phyloP scores from a whole-genome alignment of 2,329 filamentous ascomycete species.

The Alternaria novae-zelandiae region DNA sequence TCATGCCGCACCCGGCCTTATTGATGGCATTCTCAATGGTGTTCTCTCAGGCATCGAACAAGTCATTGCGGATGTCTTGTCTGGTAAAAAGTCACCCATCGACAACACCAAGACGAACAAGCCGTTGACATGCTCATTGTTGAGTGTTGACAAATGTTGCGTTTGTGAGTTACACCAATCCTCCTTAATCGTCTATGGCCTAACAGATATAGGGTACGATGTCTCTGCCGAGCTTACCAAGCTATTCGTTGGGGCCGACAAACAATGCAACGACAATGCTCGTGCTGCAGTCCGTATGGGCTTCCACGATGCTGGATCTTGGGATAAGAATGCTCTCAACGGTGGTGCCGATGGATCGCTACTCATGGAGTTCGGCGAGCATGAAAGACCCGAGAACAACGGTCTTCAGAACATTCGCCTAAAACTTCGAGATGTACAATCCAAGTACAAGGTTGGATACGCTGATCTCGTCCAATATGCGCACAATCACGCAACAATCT shows the following conservation, averaged over 20 bases:
- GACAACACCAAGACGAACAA: constrained; percentile 28
- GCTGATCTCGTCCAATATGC: constrained; percentile 63
- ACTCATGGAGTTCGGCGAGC: constrained; percentile 47
- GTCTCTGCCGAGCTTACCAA: constrained; percentile 39
- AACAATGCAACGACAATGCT: constrained; percentile 44
- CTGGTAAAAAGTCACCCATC: constrained; percentile 35
- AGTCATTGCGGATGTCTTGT: constrained; percentile 38
- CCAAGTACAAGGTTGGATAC: constrained; percentile 55
- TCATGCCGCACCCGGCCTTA: constrained; percentile 25
- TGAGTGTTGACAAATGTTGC: constrained; percentile 35
- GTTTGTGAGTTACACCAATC: constrained; percentile 27
- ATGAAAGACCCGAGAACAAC: constrained; percentile 49
- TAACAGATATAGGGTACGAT: constrained; percentile 34
- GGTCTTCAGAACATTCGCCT: constrained; percentile 54
- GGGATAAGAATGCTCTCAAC: constrained; percentile 43
- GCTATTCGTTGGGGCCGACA: constrained; percentile 29
- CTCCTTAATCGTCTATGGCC: neutral
- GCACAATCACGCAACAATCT: constrained; percentile 54
- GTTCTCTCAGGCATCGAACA: constrained; percentile 21
- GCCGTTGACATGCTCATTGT: constrained; percentile 26
- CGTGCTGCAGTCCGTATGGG: constrained; percentile 44
- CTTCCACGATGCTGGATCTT: constrained; percentile 46
- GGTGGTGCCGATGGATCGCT: constrained; percentile 53
- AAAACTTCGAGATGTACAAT: constrained; percentile 49
- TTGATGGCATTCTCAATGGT: constrained; percentile 34